A percentile compares a stretch with the other conserved stretches of the same genome.
These are phyloP conservation scores for Beauveria brongniartii DNA, from an alignment of 2,329 filamentous ascomycete species.

Conservation along the genomic window DNA sequence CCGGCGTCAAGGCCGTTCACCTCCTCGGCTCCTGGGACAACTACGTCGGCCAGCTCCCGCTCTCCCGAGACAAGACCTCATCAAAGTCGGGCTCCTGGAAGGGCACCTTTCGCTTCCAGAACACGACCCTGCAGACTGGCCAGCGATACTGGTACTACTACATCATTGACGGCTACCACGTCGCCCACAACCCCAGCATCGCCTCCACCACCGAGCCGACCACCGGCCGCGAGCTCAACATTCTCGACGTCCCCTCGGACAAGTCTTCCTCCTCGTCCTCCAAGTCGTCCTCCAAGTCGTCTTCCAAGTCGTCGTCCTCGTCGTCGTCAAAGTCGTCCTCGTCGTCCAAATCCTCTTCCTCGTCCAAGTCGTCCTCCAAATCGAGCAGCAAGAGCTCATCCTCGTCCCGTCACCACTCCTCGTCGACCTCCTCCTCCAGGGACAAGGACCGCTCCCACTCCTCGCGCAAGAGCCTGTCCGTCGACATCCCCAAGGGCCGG, in stretches of 20 bases:
- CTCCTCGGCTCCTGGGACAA: slow-evolving; percentile 97
- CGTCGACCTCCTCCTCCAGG: slow-evolving; percentile 28
- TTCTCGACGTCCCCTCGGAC: slow-evolving; percentile 75
- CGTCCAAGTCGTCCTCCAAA: slow-evolving; percentile 35
- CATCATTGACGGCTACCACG: slow-evolving; percentile 98
- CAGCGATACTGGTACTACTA: slow-evolving; percentile 99
- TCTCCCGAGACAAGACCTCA: slow-evolving; percentile 76
- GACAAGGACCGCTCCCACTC: slow-evolving; percentile 30
- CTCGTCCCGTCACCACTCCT: slow-evolving; percentile 37
- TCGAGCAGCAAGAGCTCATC: slow-evolving; percentile 31
- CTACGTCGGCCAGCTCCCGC: slow-evolving; percentile 88
- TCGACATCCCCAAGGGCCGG: slow-evolving; percentile 79
- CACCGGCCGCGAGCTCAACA: slow-evolving; percentile 93
- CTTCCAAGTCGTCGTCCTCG: slow-evolving; percentile 25
- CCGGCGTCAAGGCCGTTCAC: slow-evolving; percentile 95
- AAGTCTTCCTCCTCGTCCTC: slow-evolving; percentile 33
- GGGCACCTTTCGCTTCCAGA: slow-evolving; percentile 93
- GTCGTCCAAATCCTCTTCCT: slow-evolving; percentile 26
- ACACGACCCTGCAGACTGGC: slow-evolving; percentile 74
- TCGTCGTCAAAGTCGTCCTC: slow-evolving; percentile 40
- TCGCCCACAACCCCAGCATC: slow-evolving; percentile 90
- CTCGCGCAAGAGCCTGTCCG: slow-evolving; percentile 42
- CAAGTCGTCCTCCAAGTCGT: slow-evolving; percentile 35
- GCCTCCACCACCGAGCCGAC: slow-evolving; percentile 88
- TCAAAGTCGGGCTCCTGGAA: slow-evolving; percentile 90